These are phyloP conservation scores for Syzygium grande DNA, from an alignment of 345 rosid species.

Conservation along the genomic window DNA sequence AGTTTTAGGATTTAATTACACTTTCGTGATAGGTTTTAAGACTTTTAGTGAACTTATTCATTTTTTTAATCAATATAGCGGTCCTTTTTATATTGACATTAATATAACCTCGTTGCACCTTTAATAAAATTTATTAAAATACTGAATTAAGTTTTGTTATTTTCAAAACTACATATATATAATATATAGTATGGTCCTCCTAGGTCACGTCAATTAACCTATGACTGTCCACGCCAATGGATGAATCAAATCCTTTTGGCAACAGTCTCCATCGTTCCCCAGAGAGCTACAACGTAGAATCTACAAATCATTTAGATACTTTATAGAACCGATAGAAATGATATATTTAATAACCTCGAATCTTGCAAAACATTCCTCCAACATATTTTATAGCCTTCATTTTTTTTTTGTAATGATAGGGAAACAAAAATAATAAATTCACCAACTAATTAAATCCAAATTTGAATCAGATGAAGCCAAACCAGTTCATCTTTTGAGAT, in stretches of 20 bases:
- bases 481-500: background rate
- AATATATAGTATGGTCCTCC: background rate
- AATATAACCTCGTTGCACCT: background rate
- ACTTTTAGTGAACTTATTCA: too few species aligned
- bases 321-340: background rate
- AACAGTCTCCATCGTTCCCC: background rate
- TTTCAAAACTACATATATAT: background rate
- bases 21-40: too few species aligned
- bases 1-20: too few species aligned
- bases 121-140: background rate
- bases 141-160: background rate
- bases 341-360: background rate
- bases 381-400: background rate
- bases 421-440: background rate
- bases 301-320: background rate
- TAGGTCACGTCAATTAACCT: background rate
- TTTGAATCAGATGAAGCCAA: background rate
- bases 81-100: background rate
- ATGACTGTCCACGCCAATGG: background rate
- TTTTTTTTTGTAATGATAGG: background rate
- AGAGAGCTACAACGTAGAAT: background rate
- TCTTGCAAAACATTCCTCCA: background rate
- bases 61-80: background rate
- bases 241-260: background rate
- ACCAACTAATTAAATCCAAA: background rate